Evolutionary conservation across 805 yeast genomes (phyloP).

Genomic region (Komagataella ulmi): DNA sequence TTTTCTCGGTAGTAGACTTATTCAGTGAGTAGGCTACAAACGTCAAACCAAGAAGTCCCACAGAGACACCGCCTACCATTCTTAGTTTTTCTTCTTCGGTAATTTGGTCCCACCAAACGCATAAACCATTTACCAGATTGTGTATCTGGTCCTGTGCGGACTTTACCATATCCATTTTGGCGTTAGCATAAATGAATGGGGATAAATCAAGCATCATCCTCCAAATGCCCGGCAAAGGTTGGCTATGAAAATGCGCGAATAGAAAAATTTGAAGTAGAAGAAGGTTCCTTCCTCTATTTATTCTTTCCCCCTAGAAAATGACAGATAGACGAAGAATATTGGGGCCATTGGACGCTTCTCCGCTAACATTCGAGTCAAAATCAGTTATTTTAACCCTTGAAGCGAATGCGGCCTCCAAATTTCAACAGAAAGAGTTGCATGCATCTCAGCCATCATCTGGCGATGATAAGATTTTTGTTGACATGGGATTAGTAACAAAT

Average conservation of each 20-base stretch:
- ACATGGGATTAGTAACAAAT: constrained; percentile 53
- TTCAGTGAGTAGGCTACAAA: not conserved
- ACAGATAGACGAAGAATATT: constrained; percentile 75
- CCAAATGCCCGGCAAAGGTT: too few species aligned
- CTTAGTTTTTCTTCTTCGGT: not conserved
- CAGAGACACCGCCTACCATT: not conserved
- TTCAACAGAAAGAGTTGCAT: constrained; percentile 3
- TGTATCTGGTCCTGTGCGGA: not conserved
- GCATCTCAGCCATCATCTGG: constrained; percentile 9
- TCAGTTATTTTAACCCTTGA: constrained; percentile 3
- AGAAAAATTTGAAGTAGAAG: not conserved
- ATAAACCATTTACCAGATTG: not conserved
- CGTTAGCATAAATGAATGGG: not conserved
- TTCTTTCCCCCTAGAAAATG: constrained; percentile 17
- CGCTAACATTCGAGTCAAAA: constrained; percentile 24
- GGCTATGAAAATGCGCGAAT: not conserved
- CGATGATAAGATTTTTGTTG: constrained; percentile 33
- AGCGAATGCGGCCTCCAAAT: constrained; percentile 5
- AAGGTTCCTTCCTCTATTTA: too few species aligned
- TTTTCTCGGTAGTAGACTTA: not conserved
- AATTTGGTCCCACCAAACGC: not conserved
- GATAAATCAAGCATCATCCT: not conserved
- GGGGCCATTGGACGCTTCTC: constrained; percentile 63
- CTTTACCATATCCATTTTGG: not conserved
- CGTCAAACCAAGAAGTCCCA: not conserved